Evolutionary conservation across 352 stramenopile genomes (phyloP).

Genomic region (Discostella stelligera): DNA sequence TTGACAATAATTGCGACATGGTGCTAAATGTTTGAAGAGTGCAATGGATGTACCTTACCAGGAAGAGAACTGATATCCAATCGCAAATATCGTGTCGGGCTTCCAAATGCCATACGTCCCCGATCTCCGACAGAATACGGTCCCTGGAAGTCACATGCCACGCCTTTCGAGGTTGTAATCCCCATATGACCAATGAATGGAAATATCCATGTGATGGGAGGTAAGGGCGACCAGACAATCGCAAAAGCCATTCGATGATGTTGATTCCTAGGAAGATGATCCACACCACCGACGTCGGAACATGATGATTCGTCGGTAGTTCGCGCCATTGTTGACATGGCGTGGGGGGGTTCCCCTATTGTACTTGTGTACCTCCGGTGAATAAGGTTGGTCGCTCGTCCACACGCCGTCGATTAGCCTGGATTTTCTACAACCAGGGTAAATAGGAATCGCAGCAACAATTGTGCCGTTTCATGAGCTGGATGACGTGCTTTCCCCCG

Average conservation of each 20-base stretch:
- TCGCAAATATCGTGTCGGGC: constrained; percentile 1
- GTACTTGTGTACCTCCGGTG: too few species aligned
- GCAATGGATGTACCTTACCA: constrained; percentile 32
- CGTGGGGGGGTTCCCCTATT: too few species aligned
- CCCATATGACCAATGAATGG: constrained; percentile 95
- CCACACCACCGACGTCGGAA: not conserved
- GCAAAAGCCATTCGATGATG: constrained; percentile 60
- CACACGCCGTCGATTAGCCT: too few species aligned
- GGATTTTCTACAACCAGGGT: too few species aligned
- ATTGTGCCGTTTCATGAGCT: too few species aligned
- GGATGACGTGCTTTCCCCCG: too few species aligned
- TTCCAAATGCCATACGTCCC: constrained; percentile 45
- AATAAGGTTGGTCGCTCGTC: too few species aligned
- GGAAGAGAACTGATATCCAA: constrained; percentile 25
- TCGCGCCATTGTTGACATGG: not conserved
- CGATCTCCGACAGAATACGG: constrained; percentile 88
- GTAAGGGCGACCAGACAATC: constrained; percentile 75
- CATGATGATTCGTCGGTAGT: not conserved
- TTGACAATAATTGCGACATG: constrained; percentile 22
- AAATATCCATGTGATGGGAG: constrained; percentile 89
- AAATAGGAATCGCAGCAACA: too few species aligned
- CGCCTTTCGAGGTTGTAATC: constrained; percentile 87
- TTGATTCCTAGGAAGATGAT: not conserved
- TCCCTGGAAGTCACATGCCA: constrained; percentile 95
- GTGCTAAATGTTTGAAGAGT: not conserved